Conservation (phyloP, 208 protist genomes). For the Trypanosoma rangeli region DNA sequence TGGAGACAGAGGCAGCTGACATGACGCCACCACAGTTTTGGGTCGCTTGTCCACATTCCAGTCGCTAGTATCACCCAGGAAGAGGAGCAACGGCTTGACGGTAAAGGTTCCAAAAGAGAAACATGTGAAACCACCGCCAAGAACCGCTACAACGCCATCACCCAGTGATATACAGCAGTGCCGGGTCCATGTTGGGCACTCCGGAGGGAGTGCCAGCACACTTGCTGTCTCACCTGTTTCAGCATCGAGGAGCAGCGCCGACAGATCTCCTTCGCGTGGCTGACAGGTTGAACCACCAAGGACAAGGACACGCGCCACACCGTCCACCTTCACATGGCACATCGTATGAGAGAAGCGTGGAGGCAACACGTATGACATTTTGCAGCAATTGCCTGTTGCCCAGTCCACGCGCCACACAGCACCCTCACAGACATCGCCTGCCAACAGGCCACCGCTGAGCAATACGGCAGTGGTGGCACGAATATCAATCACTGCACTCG, state of each 20-base stretch:
- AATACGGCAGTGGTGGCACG: conserved; percentile 10
- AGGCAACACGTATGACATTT: conserved; percentile 7
- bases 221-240: conserved; percentile 9
- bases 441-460: conserved; percentile 30
- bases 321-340: conserved; percentile 37
- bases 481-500: conserved; percentile 35
- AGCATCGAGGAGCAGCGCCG: conserved; percentile 26
- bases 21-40: not conserved
- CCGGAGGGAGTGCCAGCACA: conserved; percentile 31
- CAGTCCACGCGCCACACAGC: conserved; percentile 30
- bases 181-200: conserved; percentile 61
- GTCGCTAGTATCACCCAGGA: conserved; percentile 28
- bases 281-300: conserved; percentile 58
- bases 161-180: conserved; percentile 59
- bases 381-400: conserved; percentile 16
- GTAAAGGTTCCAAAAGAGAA: conserved; percentile 90
- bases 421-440: conserved; percentile 12
- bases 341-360: conserved; percentile 73
- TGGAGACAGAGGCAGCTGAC: not conserved
- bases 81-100: conserved; percentile 54
- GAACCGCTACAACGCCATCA: conserved; percentile 55
- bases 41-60: not conserved
- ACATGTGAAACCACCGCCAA: conserved; percentile 87
- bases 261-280: conserved; percentile 12
- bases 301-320: conserved; percentile 39